Conservation (phyloP, 106 monocot species). For the Dioscorea alata region DNA sequence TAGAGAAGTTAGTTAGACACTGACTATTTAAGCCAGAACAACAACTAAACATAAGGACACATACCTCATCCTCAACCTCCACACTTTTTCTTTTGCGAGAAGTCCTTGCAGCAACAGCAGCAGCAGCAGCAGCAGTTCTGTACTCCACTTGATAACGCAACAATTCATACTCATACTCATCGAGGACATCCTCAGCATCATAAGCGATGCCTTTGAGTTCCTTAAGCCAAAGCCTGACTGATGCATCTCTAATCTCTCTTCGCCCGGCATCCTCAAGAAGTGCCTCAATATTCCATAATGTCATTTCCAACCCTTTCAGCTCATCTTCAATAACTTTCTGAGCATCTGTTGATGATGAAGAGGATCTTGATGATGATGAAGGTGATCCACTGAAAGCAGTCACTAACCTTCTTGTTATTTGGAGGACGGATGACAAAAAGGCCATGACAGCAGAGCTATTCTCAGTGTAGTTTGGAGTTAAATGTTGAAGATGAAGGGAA, state of each 20-base stretch:
- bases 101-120: not conserved
- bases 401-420: not conserved
- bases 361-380: constrained; percentile 17
- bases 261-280: constrained; percentile 4
- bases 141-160: not conserved
- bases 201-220: constrained; percentile 10
- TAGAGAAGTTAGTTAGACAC: too few species aligned
- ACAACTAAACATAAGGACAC: not conserved
- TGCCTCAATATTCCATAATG: constrained; percentile 6
- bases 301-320: too few species aligned
- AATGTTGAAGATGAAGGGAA: too few species aligned
- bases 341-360: not conserved
- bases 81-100: not conserved
- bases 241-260: not conserved
- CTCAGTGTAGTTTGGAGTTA: too few species aligned
- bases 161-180: constrained; percentile 5
- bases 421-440: not conserved
- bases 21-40: too few species aligned
- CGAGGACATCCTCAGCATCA: constrained; percentile 19
- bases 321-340: constrained; percentile 1
- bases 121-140: not conserved
- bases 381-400: constrained; percentile 1
- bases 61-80: not conserved
- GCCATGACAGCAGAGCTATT: too few species aligned
- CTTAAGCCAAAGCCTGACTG: constrained; percentile 9